A percentile compares a stretch with the other conserved stretches of the same genome.
Conservation (phyloP, 495 filamentous ascomycete genomes). For the Achaetomiella virescens region DNA sequence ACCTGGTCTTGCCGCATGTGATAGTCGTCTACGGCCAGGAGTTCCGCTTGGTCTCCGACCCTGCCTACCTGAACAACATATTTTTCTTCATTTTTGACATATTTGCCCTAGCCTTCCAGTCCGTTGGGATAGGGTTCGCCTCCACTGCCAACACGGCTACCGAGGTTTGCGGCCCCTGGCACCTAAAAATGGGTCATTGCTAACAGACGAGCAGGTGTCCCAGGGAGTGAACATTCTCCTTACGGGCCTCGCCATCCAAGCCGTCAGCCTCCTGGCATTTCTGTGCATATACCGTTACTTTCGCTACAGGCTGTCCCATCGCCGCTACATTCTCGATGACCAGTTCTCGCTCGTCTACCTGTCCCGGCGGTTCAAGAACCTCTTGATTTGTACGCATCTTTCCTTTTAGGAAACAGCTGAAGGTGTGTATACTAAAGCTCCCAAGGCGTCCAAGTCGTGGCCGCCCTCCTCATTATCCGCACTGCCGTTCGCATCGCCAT, state of each 20-base stretch:
- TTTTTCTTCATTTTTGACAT: conserved; percentile 28
- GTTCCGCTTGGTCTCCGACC: conserved; percentile 24
- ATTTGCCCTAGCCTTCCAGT: conserved; percentile 31
- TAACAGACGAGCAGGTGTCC: conserved; percentile 24
- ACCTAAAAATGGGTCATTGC: neutral
- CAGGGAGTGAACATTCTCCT: conserved; percentile 30
- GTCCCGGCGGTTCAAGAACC: conserved; percentile 29
- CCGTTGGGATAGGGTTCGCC: conserved; percentile 29
- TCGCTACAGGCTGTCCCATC: conserved; percentile 23
- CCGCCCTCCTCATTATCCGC: conserved; percentile 29
- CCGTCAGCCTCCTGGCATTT: conserved; percentile 29
- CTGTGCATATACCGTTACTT: conserved; percentile 29
- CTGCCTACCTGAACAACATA: conserved; percentile 27
- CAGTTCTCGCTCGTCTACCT: conserved; percentile 28
- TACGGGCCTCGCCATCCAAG: conserved; percentile 35
- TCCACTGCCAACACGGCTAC: neutral
- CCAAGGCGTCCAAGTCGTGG: conserved; percentile 24
- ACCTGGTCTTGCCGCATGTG: conserved; percentile 32
- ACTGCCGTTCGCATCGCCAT: conserved; percentile 30
- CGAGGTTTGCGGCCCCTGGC: conserved; percentile 17
- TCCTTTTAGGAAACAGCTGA: neutral
- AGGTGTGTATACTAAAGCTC: neutral
- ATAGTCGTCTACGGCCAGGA: conserved; percentile 37
- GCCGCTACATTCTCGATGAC: conserved; percentile 28
- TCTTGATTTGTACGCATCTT: conserved; percentile 30